Conservation (phyloP, 2,329 filamentous ascomycete species). For the Parafenestella ontariensis region DNA sequence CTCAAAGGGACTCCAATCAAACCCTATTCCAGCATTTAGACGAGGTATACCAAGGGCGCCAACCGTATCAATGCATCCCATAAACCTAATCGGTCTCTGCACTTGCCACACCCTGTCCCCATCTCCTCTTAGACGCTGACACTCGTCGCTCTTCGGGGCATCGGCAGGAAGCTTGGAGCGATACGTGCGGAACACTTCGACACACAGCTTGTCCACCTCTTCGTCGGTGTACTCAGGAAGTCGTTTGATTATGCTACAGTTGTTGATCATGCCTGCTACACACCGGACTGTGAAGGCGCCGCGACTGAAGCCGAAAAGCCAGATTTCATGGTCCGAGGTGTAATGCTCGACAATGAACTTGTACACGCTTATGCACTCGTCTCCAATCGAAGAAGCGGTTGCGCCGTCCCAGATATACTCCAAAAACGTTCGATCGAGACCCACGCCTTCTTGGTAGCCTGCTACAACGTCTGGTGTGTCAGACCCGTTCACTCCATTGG, state of each 20-base stretch:
- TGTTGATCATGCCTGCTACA: slow-evolving; percentile 54
- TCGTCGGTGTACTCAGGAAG: slow-evolving; percentile 8
- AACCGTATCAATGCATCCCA: slow-evolving; percentile 46
- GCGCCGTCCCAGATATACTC: slow-evolving; percentile 48
- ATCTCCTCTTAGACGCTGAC: slow-evolving; percentile 23
- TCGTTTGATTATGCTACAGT: slow-evolving; percentile 49
- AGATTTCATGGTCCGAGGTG: slow-evolving; percentile 50
- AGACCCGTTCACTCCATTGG: background rate
- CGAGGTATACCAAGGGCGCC: slow-evolving; percentile 44
- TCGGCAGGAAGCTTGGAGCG: slow-evolving; percentile 36
- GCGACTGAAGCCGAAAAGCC: slow-evolving; percentile 55
- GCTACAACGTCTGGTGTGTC: slow-evolving; percentile 29
- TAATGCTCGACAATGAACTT: slow-evolving; percentile 47
- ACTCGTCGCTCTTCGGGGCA: slow-evolving; percentile 33
- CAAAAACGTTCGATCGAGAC: slow-evolving; percentile 44
- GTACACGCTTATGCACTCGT: slow-evolving; percentile 46
- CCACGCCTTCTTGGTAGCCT: slow-evolving; percentile 48
- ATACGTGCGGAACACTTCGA: slow-evolving; percentile 44
- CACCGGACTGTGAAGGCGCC: slow-evolving; percentile 55
- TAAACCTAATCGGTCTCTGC: slow-evolving; percentile 39
- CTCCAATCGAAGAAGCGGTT: slow-evolving; percentile 44
- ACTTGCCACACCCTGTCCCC: slow-evolving; percentile 36
- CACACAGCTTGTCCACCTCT: slow-evolving; percentile 34
- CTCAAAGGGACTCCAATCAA: slow-evolving; percentile 47
- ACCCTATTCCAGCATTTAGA: slow-evolving; percentile 44